Evolutionary conservation across 192 early-diverging fungal genomes (phyloP).

Genomic region (Linderina pennispora): DNA sequence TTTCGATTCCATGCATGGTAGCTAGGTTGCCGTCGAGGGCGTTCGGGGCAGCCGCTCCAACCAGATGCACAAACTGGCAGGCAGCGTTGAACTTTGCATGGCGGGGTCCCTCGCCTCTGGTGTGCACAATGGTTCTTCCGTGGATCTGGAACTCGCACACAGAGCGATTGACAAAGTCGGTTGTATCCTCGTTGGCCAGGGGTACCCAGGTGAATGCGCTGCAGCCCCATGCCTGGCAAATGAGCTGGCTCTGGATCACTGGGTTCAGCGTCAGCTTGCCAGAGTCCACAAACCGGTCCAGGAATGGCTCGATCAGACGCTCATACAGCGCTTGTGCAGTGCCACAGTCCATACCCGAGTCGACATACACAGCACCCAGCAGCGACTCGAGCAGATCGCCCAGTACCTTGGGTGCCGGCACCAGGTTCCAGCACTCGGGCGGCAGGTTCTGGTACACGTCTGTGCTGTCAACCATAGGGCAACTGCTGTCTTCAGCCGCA

Average conservation of each 20-base stretch:
- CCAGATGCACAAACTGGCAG: slow-evolving; percentile 11
- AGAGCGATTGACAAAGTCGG: slow-evolving; percentile 26
- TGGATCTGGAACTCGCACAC: slow-evolving; percentile 27
- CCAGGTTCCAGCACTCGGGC: slow-evolving; percentile 70
- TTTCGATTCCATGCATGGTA: not conserved
- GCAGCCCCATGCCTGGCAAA: slow-evolving; percentile 47
- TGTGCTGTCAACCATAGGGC: not conserved
- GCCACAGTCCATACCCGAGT: slow-evolving; percentile 62
- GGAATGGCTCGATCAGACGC: slow-evolving; percentile 32
- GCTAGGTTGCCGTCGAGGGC: slow-evolving; percentile 29
- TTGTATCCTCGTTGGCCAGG: slow-evolving; percentile 14
- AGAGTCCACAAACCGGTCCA: slow-evolving; percentile 44
- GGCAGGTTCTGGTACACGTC: slow-evolving; percentile 35
- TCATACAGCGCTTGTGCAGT: slow-evolving; percentile 44
- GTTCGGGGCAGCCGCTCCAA: slow-evolving; percentile 35
- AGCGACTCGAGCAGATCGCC: slow-evolving; percentile 88
- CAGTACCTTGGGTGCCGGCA: slow-evolving; percentile 82
- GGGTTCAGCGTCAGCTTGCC: slow-evolving; percentile 41
- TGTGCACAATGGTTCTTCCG: slow-evolving; percentile 5
- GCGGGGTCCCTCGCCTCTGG: slow-evolving; percentile 29
- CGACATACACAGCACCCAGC: slow-evolving; percentile 81
- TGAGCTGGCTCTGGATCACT: slow-evolving; percentile 33
- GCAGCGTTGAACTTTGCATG: slow-evolving; percentile 34
- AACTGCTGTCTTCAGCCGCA: not conserved
- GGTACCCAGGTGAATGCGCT: slow-evolving; percentile 16